A percentile compares a stretch with the other conserved stretches of the same genome.
phyloP scores from a whole-genome alignment of 106 monocot species.

The Apostasia ramifera region DNA sequence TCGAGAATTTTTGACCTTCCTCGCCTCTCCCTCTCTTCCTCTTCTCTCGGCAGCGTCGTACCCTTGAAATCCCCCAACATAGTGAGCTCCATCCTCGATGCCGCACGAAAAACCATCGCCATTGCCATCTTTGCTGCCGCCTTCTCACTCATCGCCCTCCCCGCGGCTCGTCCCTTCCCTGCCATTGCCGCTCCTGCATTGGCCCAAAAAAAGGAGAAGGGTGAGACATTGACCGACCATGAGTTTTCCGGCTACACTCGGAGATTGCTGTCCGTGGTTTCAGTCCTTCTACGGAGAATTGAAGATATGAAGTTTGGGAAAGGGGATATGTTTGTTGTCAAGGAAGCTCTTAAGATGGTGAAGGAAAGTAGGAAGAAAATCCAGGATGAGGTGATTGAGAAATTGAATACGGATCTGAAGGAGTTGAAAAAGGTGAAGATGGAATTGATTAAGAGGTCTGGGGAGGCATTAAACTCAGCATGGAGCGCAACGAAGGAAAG shows the following conservation, averaged over 20 bases:
- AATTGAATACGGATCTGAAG: slow-evolving; percentile 47
- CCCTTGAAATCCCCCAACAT: neutral
- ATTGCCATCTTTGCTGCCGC: slow-evolving; percentile 35
- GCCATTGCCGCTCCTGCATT: slow-evolving; percentile 24
- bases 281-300: slow-evolving; percentile 38
- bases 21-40: neutral
- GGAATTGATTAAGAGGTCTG: slow-evolving; percentile 32
- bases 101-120: slow-evolving; percentile 20
- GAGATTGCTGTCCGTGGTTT: slow-evolving; percentile 33
- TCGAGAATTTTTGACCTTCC: neutral
- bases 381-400: slow-evolving; percentile 37
- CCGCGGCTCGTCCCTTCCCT: slow-evolving; percentile 9
- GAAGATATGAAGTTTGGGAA: slow-evolving; percentile 38
- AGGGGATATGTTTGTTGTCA: slow-evolving; percentile 30
- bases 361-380: slow-evolving; percentile 51
- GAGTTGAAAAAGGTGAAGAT: slow-evolving; percentile 42
- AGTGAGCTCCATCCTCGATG: neutral
- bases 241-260: slow-evolving; percentile 51
- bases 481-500: slow-evolving; percentile 30
- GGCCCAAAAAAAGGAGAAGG: slow-evolving; percentile 11
- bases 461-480: slow-evolving; percentile 27
- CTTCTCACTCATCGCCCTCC: slow-evolving; percentile 20
- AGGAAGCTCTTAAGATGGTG: slow-evolving; percentile 37
- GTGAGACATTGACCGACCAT: slow-evolving; percentile 24
- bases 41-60: neutral